A percentile compares a stretch with the other conserved stretches of the same genome.
These are phyloP conservation scores for Xanthoceras sorbifolium DNA, from an alignment of 345 rosid species.

Conservation along the genomic window DNA sequence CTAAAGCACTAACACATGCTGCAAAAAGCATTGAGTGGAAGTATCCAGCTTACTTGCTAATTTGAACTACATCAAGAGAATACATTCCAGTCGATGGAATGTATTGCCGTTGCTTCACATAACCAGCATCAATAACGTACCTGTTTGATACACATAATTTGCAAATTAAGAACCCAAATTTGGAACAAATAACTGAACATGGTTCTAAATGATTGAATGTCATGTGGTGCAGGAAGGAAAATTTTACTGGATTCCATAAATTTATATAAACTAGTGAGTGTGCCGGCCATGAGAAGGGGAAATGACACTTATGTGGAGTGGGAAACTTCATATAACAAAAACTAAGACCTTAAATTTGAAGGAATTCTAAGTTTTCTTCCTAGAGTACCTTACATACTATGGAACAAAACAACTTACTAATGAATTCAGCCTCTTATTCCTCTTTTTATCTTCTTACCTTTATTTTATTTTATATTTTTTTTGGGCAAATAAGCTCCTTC, in stretches of 20 bases:
- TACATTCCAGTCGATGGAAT: constrained; percentile 95
- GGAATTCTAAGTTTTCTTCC: neutral
- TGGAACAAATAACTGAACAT: neutral
- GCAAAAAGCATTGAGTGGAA: neutral
- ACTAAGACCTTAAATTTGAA: neutral
- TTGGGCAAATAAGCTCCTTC: neutral
- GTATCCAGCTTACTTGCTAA: constrained; percentile 82
- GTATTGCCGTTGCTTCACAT: constrained; percentile 94
- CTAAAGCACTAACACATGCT: constrained; percentile 7
- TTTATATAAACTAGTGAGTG: neutral
- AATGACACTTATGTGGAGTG: neutral
- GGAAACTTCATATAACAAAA: neutral
- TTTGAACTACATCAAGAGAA: constrained; percentile 91
- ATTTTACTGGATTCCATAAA: neutral
- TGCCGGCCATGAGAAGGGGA: neutral
- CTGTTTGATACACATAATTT: constrained; percentile 45
- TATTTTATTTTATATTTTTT: neutral
- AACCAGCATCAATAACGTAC: constrained; percentile 93
- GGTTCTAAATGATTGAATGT: neutral
- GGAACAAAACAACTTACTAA: neutral
- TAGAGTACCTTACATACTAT: neutral
- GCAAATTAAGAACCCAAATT: constrained; percentile 23
- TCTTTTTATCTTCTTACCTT: neutral
- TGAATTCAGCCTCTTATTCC: neutral
- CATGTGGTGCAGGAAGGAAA: neutral